These are phyloP conservation scores for Wallacemonas collosoma DNA, from an alignment of 208 protist genomes.

Conservation along the genomic window DNA sequence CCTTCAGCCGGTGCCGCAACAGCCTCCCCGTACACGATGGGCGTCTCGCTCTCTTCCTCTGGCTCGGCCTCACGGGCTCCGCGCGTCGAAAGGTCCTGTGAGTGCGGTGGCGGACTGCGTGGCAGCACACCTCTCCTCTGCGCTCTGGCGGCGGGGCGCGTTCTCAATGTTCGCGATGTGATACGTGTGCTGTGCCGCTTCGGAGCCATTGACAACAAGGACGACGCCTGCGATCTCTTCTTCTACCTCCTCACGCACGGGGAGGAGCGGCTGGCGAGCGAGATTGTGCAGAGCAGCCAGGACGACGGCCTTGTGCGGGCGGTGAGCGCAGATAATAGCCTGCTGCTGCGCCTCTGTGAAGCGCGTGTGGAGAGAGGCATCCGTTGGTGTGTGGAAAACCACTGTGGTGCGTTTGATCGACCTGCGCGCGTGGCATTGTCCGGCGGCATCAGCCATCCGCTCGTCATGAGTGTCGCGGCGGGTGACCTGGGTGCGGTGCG, in stretches of 20 bases:
- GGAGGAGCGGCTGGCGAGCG: conserved; percentile 37
- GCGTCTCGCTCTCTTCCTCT: too few relatives aligned
- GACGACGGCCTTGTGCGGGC: conserved; percentile 21
- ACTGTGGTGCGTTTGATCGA: conserved; percentile 36
- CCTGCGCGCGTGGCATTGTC: not conserved
- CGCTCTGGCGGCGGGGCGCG: conserved; percentile 22
- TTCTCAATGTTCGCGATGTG: conserved; percentile 23
- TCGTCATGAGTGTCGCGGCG: conserved; percentile 46
- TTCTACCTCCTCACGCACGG: conserved; percentile 43
- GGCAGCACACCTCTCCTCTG: conserved; percentile 59
- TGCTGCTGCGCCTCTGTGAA: conserved; percentile 53
- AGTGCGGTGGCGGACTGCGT: conserved; percentile 36
- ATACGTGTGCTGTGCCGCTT: conserved; percentile 47
- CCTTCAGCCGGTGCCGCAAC: not conserved
- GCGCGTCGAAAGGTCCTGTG: not conserved
- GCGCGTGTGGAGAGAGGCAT: conserved; percentile 23
- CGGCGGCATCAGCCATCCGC: conserved; percentile 34
- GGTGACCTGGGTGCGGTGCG: conserved; percentile 45
- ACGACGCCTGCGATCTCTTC: conserved; percentile 46
- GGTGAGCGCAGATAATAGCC: conserved; percentile 39
- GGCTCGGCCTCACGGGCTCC: not conserved
- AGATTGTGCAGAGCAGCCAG: conserved; percentile 23
- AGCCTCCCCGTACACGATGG: not conserved
- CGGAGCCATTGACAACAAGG: conserved; percentile 32
- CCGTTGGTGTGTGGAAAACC: conserved; percentile 65